Base-by-base conservation (phyloP, 768 basidiomycete species). In the Clitopilus hobsonii region DNA sequence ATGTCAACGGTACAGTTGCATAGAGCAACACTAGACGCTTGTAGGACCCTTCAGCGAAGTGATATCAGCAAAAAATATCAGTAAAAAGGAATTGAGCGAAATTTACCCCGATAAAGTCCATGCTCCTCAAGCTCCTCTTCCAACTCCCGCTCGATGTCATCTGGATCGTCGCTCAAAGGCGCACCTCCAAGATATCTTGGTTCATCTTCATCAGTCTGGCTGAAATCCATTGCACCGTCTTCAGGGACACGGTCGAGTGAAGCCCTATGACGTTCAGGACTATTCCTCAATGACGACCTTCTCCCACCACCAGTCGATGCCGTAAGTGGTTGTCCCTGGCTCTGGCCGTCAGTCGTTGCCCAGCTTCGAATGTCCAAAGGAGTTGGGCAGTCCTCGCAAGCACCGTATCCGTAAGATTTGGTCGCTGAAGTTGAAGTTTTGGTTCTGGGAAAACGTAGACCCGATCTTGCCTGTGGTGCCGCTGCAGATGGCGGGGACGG, bases 11-110 rank as follows among this genome's bases (percentile, higher is more conserved):
- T n/a, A 82, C 82, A 28, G 86, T 68, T 0, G 78, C 74, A 63
- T 89, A 86, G 47, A 84, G 59, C n/a, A 73, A 65, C 30, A 88
- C 51, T 10, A 86, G 66, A 28, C 72, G 74, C 32, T 62, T 67
- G 71, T 89, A 89, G 3, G 86, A 88, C 20, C 88, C 89, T 90
- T 57, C n/a, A n/a, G n/a, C n/a, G 38, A 55, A 49, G 49, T 22
- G 22, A 28, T 18, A 26, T 27, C 27, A 25, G 38, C 23, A 5
- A 51, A 22, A 26, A 22, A 38, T 24, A 45, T 23, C 13, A 29
- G 14, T 48, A 48, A 41, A 28, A 25, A 10, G 26, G 13, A 51
- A 4, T 18, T 25, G 13, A 27, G 54, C 52, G n/a, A 29, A 26
- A 38, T 74, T 38, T 55, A 79, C 82, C 83, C 54, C 64, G 56